A percentile compares a stretch with the other conserved stretches of the same genome.
phyloP scores from a whole-genome alignment of 2,329 filamentous ascomycete species.

The Fusarium dlaminii region DNA sequence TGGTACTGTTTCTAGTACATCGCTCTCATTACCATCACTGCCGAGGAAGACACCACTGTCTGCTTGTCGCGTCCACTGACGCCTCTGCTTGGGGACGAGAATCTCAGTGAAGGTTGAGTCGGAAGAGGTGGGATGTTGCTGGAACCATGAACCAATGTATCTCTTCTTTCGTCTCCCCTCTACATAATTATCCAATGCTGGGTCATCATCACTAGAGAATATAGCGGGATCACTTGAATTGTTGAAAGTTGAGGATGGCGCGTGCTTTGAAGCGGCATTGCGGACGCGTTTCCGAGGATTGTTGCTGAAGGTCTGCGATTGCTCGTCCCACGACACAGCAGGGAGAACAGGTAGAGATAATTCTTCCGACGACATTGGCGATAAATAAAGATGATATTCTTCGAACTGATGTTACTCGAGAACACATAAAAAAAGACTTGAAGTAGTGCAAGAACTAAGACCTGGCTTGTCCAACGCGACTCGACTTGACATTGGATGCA shows the following conservation, averaged over 20 bases:
- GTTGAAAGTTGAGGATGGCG: constrained; percentile 55
- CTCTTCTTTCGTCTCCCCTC: constrained; percentile 67
- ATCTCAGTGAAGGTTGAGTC: constrained; percentile 58
- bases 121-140: constrained; percentile 63
- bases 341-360: constrained; percentile 53
- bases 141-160: constrained; percentile 75
- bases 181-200: constrained; percentile 71
- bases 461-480: constrained; percentile 22
- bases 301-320: constrained; percentile 52
- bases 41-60: constrained; percentile 78
- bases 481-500: constrained; percentile 12
- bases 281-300: constrained; percentile 53
- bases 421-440: constrained; percentile 1
- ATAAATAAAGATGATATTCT: neutral
- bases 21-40: constrained; percentile 64
- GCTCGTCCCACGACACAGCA: constrained; percentile 51
- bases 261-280: constrained; percentile 40
- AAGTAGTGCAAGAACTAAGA: constrained; percentile 9
- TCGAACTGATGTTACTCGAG: constrained; percentile 7
- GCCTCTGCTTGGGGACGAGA: constrained; percentile 54
- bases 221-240: constrained; percentile 76
- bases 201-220: constrained; percentile 79
- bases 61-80: constrained; percentile 65
- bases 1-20: constrained; percentile 49
- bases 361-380: constrained; percentile 52